phyloP scores from a whole-genome alignment of 306 rosid genomes.

The Benincasa hispida region DNA sequence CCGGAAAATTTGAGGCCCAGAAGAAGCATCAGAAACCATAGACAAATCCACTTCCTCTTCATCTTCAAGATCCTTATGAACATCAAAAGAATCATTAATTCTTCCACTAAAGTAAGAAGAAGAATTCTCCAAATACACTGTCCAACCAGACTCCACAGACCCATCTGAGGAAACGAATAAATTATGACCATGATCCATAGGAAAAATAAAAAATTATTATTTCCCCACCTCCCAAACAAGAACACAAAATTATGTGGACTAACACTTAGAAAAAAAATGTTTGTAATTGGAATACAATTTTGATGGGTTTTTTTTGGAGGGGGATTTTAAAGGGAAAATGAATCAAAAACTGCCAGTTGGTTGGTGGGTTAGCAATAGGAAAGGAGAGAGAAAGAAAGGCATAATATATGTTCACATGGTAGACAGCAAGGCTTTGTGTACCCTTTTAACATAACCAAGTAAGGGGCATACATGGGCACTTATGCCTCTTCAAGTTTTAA shows the following conservation, averaged over 20 bases:
- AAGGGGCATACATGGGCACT: slow-evolving; percentile 10
- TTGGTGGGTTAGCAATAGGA: slow-evolving; percentile 23
- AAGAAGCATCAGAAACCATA: slow-evolving; percentile 95
- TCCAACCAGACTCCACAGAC: slow-evolving; percentile 81
- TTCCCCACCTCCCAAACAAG: neutral
- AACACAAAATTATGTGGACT: neutral
- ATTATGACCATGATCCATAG: neutral
- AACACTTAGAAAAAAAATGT: too few relatives aligned
- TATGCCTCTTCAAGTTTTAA: neutral
- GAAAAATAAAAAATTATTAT: neutral
- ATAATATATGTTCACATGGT: slow-evolving; percentile 39
- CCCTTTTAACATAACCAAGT: slow-evolving; percentile 43
- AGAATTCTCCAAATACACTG: slow-evolving; percentile 55
- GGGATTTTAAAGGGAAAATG: slow-evolving; percentile 15
- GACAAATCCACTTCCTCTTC: slow-evolving; percentile 65
- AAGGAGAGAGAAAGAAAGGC: slow-evolving; percentile 4
- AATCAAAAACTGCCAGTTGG: slow-evolving; percentile 48
- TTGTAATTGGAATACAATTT: neutral
- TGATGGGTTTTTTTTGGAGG: neutral
- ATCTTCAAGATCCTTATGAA: slow-evolving; percentile 12
- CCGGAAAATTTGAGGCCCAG: slow-evolving; percentile 73
- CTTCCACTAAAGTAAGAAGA: neutral
- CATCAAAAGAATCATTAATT: neutral
- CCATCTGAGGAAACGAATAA: slow-evolving; percentile 44
- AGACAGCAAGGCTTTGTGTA: slow-evolving; percentile 64